Evolutionary conservation across 495 filamentous ascomycete species (phyloP).

Genomic region (Aspergillus wentii): DNA sequence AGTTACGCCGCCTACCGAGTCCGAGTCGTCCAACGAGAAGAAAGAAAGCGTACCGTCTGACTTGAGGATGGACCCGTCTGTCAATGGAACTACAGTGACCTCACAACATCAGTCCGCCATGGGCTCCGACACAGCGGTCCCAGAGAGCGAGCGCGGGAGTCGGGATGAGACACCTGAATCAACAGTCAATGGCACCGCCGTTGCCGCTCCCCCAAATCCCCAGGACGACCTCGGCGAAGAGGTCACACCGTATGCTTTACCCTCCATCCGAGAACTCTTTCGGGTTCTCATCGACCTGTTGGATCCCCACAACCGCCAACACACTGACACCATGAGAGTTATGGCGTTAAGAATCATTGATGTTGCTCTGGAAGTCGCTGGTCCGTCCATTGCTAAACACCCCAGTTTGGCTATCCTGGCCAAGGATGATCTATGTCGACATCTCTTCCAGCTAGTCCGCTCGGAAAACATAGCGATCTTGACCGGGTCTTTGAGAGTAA

Average conservation of each 20-base stretch:
- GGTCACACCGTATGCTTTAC: constrained; percentile 84
- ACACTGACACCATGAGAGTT: constrained; percentile 91
- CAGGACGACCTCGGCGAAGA: constrained; percentile 38
- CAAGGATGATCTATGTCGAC: constrained; percentile 88
- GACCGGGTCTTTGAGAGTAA: constrained; percentile 85
- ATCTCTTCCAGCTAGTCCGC: constrained; percentile 94
- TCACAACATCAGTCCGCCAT: constrained; percentile 42
- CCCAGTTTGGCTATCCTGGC: constrained; percentile 83
- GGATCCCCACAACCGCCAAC: constrained; percentile 85
- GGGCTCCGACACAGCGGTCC: constrained; percentile 34
- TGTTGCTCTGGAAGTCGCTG: constrained; percentile 93
- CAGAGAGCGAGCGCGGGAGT: constrained; percentile 31
- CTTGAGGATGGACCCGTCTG: constrained; percentile 83
- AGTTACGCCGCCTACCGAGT: constrained; percentile 58
- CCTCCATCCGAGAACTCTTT: constrained; percentile 91
- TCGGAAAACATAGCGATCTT: constrained; percentile 94
- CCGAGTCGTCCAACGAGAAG: constrained; percentile 44
- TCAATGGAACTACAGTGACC: constrained; percentile 63
- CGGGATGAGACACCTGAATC: constrained; percentile 31
- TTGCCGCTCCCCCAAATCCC: constrained; percentile 38
- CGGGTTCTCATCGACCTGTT: constrained; percentile 91
- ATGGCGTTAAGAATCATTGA: constrained; percentile 98
- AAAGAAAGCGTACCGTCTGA: constrained; percentile 39
- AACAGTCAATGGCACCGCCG: constrained; percentile 36
- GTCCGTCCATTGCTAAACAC: constrained; percentile 91